Percentiles rank a stretch among this genome's conserved stretches.
Evolutionary conservation across 805 yeast species (phyloP).

Genomic region (Sungouiozyma ichnusensis): DNA sequence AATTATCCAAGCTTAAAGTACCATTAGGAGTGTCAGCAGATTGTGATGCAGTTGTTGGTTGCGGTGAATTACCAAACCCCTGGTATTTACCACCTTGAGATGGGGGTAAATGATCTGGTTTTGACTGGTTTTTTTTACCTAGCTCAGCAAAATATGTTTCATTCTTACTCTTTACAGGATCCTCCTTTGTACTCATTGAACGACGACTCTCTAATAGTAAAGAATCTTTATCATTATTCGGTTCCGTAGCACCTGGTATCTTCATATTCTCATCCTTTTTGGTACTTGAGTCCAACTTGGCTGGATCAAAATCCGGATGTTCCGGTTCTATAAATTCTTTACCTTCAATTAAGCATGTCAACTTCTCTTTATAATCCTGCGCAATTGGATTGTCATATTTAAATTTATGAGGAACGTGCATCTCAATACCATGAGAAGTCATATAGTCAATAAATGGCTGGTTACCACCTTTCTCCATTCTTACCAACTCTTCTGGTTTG

Average conservation of each 20-base stretch:
- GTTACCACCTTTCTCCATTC: constrained; percentile 95
- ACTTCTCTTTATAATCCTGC: constrained; percentile 81
- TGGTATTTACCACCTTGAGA: constrained; percentile 88
- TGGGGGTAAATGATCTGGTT: constrained; percentile 78
- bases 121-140: constrained; percentile 58
- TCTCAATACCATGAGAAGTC: constrained; percentile 58
- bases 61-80: constrained; percentile 82
- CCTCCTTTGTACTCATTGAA: constrained; percentile 28
- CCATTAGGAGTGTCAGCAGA: constrained; percentile 10
- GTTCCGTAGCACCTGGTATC: constrained; percentile 6
- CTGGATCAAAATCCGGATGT: constrained; percentile 35
- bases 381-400: constrained; percentile 89
- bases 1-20: constrained; percentile 50
- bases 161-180: constrained; percentile 44
- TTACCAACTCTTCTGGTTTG: constrained; percentile 77
- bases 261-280: background rate
- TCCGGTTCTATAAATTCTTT: constrained; percentile 56
- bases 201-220: constrained; percentile 33
- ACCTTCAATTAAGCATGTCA: constrained; percentile 68
- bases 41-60: constrained; percentile 8
- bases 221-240: constrained; percentile 7
- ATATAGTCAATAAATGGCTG: constrained; percentile 62
- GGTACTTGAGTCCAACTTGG: constrained; percentile 6
- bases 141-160: constrained; percentile 75
- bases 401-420: constrained; percentile 48